Evolutionary conservation across 1,139 yeast species (phyloP).

Genomic region (Blastobotrys raffinosifermentans): DNA sequence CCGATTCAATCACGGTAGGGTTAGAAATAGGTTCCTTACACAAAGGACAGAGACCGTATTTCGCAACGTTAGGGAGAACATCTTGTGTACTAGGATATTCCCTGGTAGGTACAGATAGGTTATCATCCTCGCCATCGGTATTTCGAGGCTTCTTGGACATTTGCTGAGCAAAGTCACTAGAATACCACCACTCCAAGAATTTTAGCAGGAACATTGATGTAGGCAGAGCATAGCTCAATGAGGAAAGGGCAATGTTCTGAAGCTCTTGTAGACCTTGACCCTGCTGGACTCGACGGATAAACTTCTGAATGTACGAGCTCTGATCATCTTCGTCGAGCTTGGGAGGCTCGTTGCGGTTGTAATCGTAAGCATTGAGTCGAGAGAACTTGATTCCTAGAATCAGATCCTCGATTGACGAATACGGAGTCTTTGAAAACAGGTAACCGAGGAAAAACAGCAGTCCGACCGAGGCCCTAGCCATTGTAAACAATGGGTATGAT

Average conservation of each 20-base stretch:
- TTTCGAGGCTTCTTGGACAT: slow-evolving; percentile 50
- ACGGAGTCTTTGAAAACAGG: slow-evolving; percentile 60
- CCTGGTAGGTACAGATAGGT: slow-evolving; percentile 48
- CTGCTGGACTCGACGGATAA: slow-evolving; percentile 14
- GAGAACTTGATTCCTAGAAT: slow-evolving; percentile 63
- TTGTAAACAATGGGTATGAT: slow-evolving; percentile 55
- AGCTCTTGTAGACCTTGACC: slow-evolving; percentile 20
- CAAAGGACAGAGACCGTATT: slow-evolving; percentile 51
- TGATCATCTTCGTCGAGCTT: slow-evolving; percentile 10
- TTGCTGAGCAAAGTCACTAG: slow-evolving; percentile 65
- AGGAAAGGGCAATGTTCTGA: slow-evolving; percentile 35
- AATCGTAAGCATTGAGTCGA: slow-evolving; percentile 60
- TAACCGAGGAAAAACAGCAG: slow-evolving; percentile 60
- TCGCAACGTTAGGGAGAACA: slow-evolving; percentile 4
- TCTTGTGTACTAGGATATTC: slow-evolving; percentile 14
- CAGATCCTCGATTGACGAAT: slow-evolving; percentile 59
- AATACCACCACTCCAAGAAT: slow-evolving; percentile 93
- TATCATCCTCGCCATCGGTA: slow-evolving; percentile 34
- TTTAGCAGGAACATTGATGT: slow-evolving; percentile 77
- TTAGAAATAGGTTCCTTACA: slow-evolving; percentile 61
- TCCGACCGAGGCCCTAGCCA: slow-evolving; percentile 45
- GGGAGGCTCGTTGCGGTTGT: slow-evolving; percentile 39
- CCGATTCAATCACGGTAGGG: slow-evolving; percentile 88
- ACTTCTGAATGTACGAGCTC: slow-evolving; percentile 1
- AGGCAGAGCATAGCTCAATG: slow-evolving; percentile 52